Conservation (phyloP, 208 protist genomes). For the Leishmania guyanensis region DNA sequence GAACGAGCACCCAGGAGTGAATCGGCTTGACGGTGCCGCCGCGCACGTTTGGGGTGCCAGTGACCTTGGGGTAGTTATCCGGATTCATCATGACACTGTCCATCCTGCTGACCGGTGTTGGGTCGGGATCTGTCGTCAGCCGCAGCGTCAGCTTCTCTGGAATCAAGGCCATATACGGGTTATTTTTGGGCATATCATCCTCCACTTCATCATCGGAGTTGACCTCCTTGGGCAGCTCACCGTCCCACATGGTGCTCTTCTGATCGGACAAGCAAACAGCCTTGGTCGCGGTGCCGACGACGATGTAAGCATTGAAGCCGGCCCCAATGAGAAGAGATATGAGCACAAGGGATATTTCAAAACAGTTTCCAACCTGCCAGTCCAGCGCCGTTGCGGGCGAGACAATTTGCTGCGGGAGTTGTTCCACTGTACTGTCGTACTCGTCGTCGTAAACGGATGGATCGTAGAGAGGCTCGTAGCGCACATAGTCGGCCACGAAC, state of each 20-base stretch:
- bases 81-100: background rate
- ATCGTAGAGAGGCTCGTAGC: slow-evolving; percentile 81
- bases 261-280: slow-evolving; percentile 85
- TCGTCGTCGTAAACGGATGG: slow-evolving; percentile 34
- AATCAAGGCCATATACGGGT: slow-evolving; percentile 66
- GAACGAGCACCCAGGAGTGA: slow-evolving; percentile 90
- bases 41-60: background rate
- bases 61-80: background rate
- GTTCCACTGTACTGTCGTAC: slow-evolving; percentile 42
- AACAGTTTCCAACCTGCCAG: slow-evolving; percentile 90
- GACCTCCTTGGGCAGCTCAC: slow-evolving; percentile 52
- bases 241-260: slow-evolving; percentile 45
- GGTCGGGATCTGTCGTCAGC: slow-evolving; percentile 42
- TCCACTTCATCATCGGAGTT: slow-evolving; percentile 75
- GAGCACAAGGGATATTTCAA: slow-evolving; percentile 86
- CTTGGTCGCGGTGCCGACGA: slow-evolving; percentile 81
- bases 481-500: slow-evolving; percentile 87
- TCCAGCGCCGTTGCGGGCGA: slow-evolving; percentile 85
- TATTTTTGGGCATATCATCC: slow-evolving; percentile 32
- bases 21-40: slow-evolving; percentile 23
- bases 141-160: slow-evolving; percentile 62
- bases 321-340: slow-evolving; percentile 81
- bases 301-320: slow-evolving; percentile 93
- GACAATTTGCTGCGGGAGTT: slow-evolving; percentile 71
- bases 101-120: slow-evolving; percentile 20